Conservation (phyloP, 352 stramenopile genomes). For the Pythium folliculosum region DNA sequence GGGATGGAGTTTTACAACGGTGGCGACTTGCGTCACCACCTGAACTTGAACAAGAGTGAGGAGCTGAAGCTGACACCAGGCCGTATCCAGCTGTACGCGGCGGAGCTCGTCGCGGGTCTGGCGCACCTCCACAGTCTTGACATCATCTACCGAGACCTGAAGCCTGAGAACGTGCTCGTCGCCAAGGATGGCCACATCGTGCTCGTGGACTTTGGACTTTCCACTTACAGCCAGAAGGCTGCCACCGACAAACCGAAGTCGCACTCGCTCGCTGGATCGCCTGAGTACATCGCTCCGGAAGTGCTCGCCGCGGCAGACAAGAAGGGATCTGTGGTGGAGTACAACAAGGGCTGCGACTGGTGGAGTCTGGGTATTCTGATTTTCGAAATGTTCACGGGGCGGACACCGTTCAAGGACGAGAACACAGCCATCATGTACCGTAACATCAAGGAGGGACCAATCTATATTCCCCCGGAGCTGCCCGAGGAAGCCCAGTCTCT, state of each 20-base stretch:
- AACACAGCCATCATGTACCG: slow-evolving; percentile 93
- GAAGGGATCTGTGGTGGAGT: slow-evolving; percentile 46
- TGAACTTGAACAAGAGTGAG: slow-evolving; percentile 67
- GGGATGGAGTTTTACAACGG: slow-evolving; percentile 98
- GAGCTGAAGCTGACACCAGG: slow-evolving; percentile 67
- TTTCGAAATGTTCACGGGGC: slow-evolving; percentile 90
- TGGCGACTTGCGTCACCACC: slow-evolving; percentile 91
- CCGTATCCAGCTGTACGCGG: slow-evolving; percentile 85
- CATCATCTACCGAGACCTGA: slow-evolving; percentile 90
- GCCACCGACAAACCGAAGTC: slow-evolving; percentile 44
- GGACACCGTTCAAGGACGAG: slow-evolving; percentile 92
- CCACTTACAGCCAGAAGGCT: slow-evolving; percentile 66
- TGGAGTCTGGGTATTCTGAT: slow-evolving; percentile 91
- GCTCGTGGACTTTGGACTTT: slow-evolving; percentile 91
- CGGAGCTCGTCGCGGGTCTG: slow-evolving; percentile 78
- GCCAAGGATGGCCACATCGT: slow-evolving; percentile 88
- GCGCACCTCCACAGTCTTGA: slow-evolving; percentile 89
- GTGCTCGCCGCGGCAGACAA: slow-evolving; percentile 71
- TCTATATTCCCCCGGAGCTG: slow-evolving; percentile 80
- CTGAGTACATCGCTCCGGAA: slow-evolving; percentile 93
- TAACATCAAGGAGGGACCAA: slow-evolving; percentile 84
- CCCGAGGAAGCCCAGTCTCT: slow-evolving; percentile 76
- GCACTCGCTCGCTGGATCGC: slow-evolving; percentile 76
- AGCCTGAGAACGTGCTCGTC: slow-evolving; percentile 89
- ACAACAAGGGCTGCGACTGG: slow-evolving; percentile 88